Base-by-base conservation (phyloP, 768 basidiomycete genomes). In the Leccinum subtestaceum region DNA sequence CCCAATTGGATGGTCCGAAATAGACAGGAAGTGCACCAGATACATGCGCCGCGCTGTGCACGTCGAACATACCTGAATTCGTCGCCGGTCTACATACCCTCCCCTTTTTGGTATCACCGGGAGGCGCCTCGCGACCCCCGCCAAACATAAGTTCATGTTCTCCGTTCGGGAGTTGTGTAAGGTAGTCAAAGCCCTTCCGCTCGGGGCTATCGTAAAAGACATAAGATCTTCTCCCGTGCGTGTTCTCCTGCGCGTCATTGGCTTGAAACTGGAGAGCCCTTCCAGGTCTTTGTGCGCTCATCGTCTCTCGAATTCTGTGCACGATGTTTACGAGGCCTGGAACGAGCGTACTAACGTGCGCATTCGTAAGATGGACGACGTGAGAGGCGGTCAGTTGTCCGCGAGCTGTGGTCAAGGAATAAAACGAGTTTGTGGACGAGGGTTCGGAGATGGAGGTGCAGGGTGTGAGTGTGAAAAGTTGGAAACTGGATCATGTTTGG, bases 281-380 rank as follows among this genome's bases (percentile, higher is more conserved):
- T 29, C 85, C 82, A 0, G 84, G 83, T 36, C 78, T 74, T 68
- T 90, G 89, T 0, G 87, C 84, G 34, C 82, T 83, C 86, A 89
- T 86, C 60, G 76, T 75, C 45, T 80, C 84, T 54, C 86, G 76
- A 23, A 78, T 62, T 27, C 66, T 64, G 32, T 65, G 60, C 27
- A 77, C 70, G 19, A 63, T 65, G 7, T 65, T 59, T 8, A 65
- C 63, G 29, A 84, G 72, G 17, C 74, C 69, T 0, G 83, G 80
- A 8, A 85, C 63, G 23, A 85, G 70, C 19, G 73, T 67, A 1
- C 81, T 74, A 12, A 77, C 74, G 64, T 83, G 83, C 11, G 77
- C 84, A 64, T 85, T 85, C 10, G 84, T 85, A 5, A 81, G 80
- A 60, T 81, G 82, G 0, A 85, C 74, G 19, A 85, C 77, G 31